Conservation (phyloP, 495 filamentous ascomycete species). For the Aspergillus mulundensis region DNA sequence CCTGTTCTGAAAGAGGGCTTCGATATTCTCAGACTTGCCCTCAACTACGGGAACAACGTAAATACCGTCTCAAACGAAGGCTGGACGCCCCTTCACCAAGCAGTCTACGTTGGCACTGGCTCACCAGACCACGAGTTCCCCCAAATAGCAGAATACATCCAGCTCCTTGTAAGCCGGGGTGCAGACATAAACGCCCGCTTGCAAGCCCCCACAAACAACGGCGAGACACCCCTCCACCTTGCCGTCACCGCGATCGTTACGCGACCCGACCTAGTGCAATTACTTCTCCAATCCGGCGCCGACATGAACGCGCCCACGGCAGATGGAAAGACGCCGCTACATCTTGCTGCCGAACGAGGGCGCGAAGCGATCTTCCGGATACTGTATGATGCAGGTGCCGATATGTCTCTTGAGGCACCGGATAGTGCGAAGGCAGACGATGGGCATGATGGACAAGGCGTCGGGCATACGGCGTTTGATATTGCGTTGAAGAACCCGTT, state of each 20-base stretch:
- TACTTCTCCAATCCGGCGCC: slow-evolving; percentile 34
- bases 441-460: neutral
- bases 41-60: slow-evolving; percentile 15
- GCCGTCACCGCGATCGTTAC: slow-evolving; percentile 19
- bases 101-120: slow-evolving; percentile 20
- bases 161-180: slow-evolving; percentile 21
- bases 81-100: slow-evolving; percentile 29
- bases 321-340: slow-evolving; percentile 35
- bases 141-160: slow-evolving; percentile 23
- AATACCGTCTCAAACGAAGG: slow-evolving; percentile 22
- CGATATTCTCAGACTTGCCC: slow-evolving; percentile 25
- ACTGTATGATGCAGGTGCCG: slow-evolving; percentile 28
- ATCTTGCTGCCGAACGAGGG: slow-evolving; percentile 34
- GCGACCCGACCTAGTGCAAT: slow-evolving; percentile 12
- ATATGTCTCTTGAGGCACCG: slow-evolving; percentile 20
- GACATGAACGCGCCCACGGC: slow-evolving; percentile 24
- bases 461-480: slow-evolving; percentile 23
- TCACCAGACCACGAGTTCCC: slow-evolving; percentile 15
- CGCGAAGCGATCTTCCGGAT: slow-evolving; percentile 24
- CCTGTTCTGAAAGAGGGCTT: slow-evolving; percentile 22
- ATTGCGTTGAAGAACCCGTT: slow-evolving; percentile 24
- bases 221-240: slow-evolving; percentile 31
- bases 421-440: slow-evolving; percentile 15
- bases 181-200: slow-evolving; percentile 24
- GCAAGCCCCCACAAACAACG: neutral